Evolutionary conservation across 257 asterid genomes (phyloP).

Genomic region (Solanum tarijense): DNA sequence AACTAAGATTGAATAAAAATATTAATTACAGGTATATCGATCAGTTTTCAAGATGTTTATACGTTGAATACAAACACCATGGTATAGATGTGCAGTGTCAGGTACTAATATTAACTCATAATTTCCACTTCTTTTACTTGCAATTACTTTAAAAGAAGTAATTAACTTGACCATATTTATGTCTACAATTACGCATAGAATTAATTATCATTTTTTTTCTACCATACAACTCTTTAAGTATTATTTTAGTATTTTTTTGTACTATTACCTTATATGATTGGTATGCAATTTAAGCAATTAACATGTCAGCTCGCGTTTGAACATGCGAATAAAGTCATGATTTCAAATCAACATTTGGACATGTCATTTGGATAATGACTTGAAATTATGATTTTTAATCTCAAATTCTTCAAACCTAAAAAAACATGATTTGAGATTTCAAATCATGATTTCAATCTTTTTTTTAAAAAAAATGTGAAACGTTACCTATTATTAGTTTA

Average conservation of each 20-base stretch:
- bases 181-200: background rate
- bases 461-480: background rate
- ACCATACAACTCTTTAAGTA: background rate
- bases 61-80: slow-evolving; percentile 44
- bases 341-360: background rate
- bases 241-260: background rate
- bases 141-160: background rate
- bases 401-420: background rate
- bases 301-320: background rate
- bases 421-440: background rate
- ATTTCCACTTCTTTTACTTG: background rate
- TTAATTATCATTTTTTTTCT: background rate
- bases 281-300: background rate
- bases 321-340: background rate
- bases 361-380: background rate
- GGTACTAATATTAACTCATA: slow-evolving; percentile 17
- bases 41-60: slow-evolving; percentile 55
- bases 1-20: background rate
- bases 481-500: background rate
- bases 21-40: slow-evolving; percentile 52
- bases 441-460: background rate
- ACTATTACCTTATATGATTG: background rate
- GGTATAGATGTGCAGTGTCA: slow-evolving; percentile 80
- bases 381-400: background rate
- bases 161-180: background rate